A percentile compares a stretch with the other conserved stretches of the same genome.
These are phyloP conservation scores for Lagenidium giganteum DNA, from an alignment of 352 stramenopile species.

Conservation along the genomic window DNA sequence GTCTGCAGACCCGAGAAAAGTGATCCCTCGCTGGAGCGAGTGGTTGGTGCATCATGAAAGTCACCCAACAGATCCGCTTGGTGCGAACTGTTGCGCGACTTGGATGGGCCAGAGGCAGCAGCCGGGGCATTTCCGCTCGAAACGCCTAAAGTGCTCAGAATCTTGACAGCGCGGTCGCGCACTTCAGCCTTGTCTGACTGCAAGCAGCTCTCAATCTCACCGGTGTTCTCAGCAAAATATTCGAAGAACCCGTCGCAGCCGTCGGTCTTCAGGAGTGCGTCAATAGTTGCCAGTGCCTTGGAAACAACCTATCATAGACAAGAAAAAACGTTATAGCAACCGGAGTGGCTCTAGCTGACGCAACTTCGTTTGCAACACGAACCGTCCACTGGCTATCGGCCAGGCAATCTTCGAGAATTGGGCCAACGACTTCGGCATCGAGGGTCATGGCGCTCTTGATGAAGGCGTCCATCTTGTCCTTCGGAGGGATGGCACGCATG, in stretches of 20 bases:
- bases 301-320: conserved; percentile 69
- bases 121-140: conserved; percentile 22
- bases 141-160: conserved; percentile 56
- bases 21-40: conserved; percentile 21
- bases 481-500: conserved; percentile 92
- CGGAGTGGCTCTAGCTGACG: no score
- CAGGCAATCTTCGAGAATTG: conserved; percentile 91
- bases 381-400: conserved; percentile 85
- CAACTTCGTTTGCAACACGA: no score
- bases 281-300: conserved; percentile 93
- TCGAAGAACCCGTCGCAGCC: conserved; percentile 82
- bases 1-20: conserved; percentile 68
- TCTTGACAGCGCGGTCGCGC: conserved; percentile 70
- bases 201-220: conserved; percentile 66
- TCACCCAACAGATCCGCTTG: conserved; percentile 68
- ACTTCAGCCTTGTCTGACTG: conserved; percentile 77
- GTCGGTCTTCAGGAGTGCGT: conserved; percentile 73
- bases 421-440: conserved; percentile 91
- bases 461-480: conserved; percentile 93
- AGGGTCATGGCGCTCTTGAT: conserved; percentile 87
- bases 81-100: conserved; percentile 18
- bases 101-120: conserved; percentile 11
- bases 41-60: conserved; percentile 50
- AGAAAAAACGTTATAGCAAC: no score
- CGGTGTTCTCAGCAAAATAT: conserved; percentile 79